Conservation (phyloP, 306 rosid genomes). For the Rosa multiflora region DNA sequence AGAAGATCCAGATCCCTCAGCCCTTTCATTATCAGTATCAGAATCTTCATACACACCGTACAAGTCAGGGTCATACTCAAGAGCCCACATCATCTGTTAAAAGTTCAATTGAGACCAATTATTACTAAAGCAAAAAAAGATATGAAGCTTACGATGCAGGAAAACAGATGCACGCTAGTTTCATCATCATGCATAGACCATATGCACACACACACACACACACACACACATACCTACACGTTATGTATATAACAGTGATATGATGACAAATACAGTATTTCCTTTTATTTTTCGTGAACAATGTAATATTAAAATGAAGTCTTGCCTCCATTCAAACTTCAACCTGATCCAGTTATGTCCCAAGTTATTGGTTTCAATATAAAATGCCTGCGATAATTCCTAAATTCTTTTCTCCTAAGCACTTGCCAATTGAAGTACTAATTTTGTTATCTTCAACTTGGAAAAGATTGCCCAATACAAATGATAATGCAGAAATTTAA, state of each 20-base stretch:
- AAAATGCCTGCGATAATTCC: not conserved
- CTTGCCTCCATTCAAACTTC: not conserved
- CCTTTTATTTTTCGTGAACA: not conserved
- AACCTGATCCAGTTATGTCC: not conserved
- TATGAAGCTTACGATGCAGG: not conserved
- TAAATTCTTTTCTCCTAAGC: not conserved
- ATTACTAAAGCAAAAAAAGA: not conserved
- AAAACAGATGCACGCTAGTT: not conserved
- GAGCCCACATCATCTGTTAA: conserved; percentile 99
- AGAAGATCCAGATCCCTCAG: conserved; percentile 38
- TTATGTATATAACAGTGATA: not conserved
- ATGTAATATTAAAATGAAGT: conserved; percentile 3
- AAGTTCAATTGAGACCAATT: not conserved
- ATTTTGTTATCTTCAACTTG: not conserved
- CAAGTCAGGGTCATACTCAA: conserved; percentile 85
- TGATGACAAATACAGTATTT: not conserved
- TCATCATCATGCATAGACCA: not conserved
- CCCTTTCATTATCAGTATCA: conserved; percentile 37
- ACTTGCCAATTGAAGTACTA: not conserved
- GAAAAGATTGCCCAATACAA: conserved; percentile 8
- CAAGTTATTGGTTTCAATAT: not conserved
- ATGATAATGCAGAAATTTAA: not conserved
- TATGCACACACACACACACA: not conserved
- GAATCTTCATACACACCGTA: conserved; percentile 70
- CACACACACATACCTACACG: not conserved